A percentile compares a stretch with the other conserved stretches of the same genome.
These are phyloP conservation scores for Aurinia saxatilis DNA, from an alignment of 345 rosid species.

Conservation along the genomic window DNA sequence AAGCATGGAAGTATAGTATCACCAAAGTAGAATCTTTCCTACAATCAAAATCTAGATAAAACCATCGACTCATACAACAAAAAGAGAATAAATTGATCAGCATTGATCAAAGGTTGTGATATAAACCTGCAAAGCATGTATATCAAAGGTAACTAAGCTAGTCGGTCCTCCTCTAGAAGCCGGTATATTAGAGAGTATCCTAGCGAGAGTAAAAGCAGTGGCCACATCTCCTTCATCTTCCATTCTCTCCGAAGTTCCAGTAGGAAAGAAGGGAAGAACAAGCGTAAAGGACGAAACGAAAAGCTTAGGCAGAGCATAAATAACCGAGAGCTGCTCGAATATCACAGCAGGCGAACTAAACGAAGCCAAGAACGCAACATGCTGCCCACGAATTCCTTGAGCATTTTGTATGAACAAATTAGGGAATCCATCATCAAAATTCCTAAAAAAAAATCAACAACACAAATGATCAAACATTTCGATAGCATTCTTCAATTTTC, in stretches of 20 bases:
- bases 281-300: slow-evolving; percentile 87
- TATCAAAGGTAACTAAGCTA: slow-evolving; percentile 92
- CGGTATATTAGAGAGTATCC: slow-evolving; percentile 84
- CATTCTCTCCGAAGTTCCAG: slow-evolving; percentile 98
- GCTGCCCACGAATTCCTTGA: slow-evolving; percentile 82
- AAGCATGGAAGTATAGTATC: slow-evolving; percentile 89
- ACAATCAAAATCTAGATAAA: slow-evolving; percentile 5
- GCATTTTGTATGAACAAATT: slow-evolving; percentile 93
- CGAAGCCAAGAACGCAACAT: slow-evolving; percentile 90
- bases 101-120: background rate
- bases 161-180: slow-evolving; percentile 92
- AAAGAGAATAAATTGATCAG: too few relatives aligned
- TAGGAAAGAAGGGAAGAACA: slow-evolving; percentile 94
- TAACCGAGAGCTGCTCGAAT: slow-evolving; percentile 88
- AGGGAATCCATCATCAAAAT: slow-evolving; percentile 91
- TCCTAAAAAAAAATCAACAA: slow-evolving; percentile 33
- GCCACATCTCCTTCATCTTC: slow-evolving; percentile 98
- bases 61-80: background rate
- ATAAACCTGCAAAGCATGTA: slow-evolving; percentile 91
- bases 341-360: slow-evolving; percentile 87
- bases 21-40: slow-evolving; percentile 98
- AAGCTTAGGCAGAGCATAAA: slow-evolving; percentile 85
- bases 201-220: slow-evolving; percentile 94
- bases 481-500: background rate
- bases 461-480: background rate